Evolutionary conservation across 2,329 filamentous ascomycete species (phyloP), one percentile per base, ranked within the genome.

Genomic region (Aspergillus sp.): DNA sequence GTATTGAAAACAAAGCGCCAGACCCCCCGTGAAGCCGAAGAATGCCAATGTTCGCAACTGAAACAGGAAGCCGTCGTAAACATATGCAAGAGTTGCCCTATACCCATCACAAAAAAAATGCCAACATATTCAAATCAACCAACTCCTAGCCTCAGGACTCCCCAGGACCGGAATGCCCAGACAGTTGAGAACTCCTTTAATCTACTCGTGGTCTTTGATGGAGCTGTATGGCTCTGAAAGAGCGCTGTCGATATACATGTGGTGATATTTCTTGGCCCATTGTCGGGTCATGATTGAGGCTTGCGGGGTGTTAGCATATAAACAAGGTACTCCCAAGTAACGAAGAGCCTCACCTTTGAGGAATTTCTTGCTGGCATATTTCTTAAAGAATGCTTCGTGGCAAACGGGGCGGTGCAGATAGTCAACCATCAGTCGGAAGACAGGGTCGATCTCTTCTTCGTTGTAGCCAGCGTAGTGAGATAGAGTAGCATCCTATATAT

Each of bases 301-400:
- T 96, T 57, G 4, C 33, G 55, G 40, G 24, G 27, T 54, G 72
- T 72, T 58, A 73, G 67, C 51, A 60, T 19, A 19, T 20, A 17
- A 5, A 9, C 13, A 20, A 22, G 11, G 5, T 4, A 37, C n/a
- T 34, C 5, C 4, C 19, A 17, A 15, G 9, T 17, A 7, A 19
- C 4, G 15, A n/a, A 40, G n/a, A 17, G 27, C 57, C 83, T 79
- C 86, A 96, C 93, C 93, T 82, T 99, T 99, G 69, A 98, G 80
- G 79, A 98, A 99, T 79, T 96, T 97, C 83, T 98, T 99, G 85
- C 91, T 96, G 56, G 95, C 95, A 75, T 99, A 99, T 79, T 99
- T 99, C 85, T 96, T 96, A 84, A 97, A 98, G 83, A 99, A 97
- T 39, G 95, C 96, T 74, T 98, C 93, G 71, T 99, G 95, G 44